A percentile compares a stretch with the other conserved stretches of the same genome.
These are phyloP conservation scores for Cytospora chrysosperma DNA, from an alignment of 2,329 filamentous ascomycete species.

Conservation along the genomic window DNA sequence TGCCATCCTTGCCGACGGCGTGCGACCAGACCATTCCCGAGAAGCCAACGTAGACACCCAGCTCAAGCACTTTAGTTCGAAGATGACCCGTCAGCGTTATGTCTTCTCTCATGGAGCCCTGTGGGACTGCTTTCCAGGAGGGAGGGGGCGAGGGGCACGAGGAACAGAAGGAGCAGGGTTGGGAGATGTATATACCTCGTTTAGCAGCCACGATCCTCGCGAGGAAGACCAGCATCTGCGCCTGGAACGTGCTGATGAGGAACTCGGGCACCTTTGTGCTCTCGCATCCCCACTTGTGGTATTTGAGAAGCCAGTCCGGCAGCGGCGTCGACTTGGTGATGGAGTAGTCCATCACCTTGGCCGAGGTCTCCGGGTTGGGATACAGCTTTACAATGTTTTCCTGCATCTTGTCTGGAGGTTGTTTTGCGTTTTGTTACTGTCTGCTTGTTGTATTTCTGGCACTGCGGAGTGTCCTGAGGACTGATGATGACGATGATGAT, in stretches of 20 bases:
- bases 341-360: conserved; percentile 42
- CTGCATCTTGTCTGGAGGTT: conserved; percentile 36
- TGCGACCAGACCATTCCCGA: conserved; percentile 50
- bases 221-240: conserved; percentile 36
- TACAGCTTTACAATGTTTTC: conserved; percentile 41
- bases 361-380: conserved; percentile 41
- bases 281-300: conserved; percentile 36
- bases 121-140: too few relatives aligned
- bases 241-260: conserved; percentile 31
- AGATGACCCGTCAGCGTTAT: not conserved
- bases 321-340: conserved; percentile 42
- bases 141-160: not conserved
- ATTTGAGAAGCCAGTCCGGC: conserved; percentile 42
- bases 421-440: not conserved
- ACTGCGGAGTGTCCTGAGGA: too few relatives aligned
- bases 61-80: conserved; percentile 42
- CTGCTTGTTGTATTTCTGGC: not conserved
- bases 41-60: conserved; percentile 50
- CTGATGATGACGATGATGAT: too few relatives aligned
- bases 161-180: too few relatives aligned
- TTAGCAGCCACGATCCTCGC: conserved; percentile 40
- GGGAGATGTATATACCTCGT: conserved; percentile 23
- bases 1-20: conserved; percentile 43
- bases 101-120: too few relatives aligned
- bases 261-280: conserved; percentile 25